A percentile compares a stretch with the other conserved stretches of the same genome.
phyloP scores from a whole-genome alignment of 2,329 filamentous ascomycete genomes.

The Colletotrichum sp. region DNA sequence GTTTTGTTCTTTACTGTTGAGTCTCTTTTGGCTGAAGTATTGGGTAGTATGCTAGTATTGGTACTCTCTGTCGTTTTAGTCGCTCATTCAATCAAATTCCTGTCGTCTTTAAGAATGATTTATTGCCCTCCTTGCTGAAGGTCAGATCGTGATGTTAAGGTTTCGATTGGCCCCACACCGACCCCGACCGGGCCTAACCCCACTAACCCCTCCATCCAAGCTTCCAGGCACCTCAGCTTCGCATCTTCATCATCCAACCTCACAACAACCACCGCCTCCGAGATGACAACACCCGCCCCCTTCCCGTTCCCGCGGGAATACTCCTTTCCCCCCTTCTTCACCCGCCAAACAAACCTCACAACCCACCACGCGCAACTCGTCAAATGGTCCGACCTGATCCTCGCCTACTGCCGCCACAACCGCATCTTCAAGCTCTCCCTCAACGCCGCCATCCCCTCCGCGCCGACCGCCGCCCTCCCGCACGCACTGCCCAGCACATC shows the following conservation, averaged over 20 bases:
- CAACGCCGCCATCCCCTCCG: conserved; percentile 56
- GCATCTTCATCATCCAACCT: background rate
- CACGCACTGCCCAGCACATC: conserved; percentile 37
- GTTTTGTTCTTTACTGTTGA: too few species aligned
- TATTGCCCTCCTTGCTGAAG: too few species aligned
- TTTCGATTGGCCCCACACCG: background rate
- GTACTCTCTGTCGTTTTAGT: too few species aligned
- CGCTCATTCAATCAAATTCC: too few species aligned
- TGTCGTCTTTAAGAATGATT: too few species aligned
- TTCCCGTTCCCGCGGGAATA: conserved; percentile 70
- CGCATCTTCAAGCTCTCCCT: conserved; percentile 78
- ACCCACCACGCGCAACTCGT: conserved; percentile 78
- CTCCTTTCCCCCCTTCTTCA: conserved; percentile 86
- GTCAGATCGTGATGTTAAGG: too few species aligned
- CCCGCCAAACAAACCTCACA: conserved; percentile 74
- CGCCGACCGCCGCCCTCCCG: conserved; percentile 37
- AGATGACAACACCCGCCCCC: conserved; percentile 23
- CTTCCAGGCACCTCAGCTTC: background rate
- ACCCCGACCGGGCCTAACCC: background rate
- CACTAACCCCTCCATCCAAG: background rate
- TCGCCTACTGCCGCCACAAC: conserved; percentile 81
- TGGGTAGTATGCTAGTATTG: too few species aligned
- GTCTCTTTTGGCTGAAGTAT: too few species aligned
- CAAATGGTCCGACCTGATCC: conserved; percentile 88
- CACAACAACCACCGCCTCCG: background rate